Evolutionary conservation across 345 rosid genomes (phyloP).

Genomic region (Citrus sinensis): DNA sequence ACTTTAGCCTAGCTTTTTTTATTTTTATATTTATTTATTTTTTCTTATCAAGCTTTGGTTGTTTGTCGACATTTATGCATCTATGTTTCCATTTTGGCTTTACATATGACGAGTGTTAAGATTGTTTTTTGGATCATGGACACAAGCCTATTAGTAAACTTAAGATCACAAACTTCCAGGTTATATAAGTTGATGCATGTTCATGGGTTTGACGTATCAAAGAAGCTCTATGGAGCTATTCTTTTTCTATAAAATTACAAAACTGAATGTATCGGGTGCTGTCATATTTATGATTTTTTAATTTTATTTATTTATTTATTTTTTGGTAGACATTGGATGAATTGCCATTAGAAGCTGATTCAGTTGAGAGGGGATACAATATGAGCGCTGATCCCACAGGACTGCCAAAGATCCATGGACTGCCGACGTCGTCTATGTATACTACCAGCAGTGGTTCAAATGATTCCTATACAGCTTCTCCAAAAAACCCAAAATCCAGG

Average conservation of each 20-base stretch:
- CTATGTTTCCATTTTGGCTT: background rate
- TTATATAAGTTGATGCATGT: background rate
- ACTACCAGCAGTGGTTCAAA: slow-evolving; percentile 42
- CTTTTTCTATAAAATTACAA: background rate
- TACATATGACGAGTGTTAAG: background rate
- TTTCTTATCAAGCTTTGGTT: too few species aligned
- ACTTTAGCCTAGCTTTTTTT: background rate
- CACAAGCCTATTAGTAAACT: background rate
- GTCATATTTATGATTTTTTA: background rate
- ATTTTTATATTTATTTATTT: too few species aligned
- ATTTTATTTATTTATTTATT: background rate
- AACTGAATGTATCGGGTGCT: background rate
- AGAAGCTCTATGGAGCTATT: background rate
- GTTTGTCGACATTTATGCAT: too few species aligned
- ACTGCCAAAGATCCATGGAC: slow-evolving; percentile 72
- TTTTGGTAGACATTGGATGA: slow-evolving; percentile 77
- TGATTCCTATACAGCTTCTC: slow-evolving; percentile 56
- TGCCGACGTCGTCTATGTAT: slow-evolving; percentile 61
- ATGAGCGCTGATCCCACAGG: slow-evolving; percentile 66
- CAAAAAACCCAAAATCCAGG: slow-evolving; percentile 51
- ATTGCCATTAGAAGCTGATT: slow-evolving; percentile 85
- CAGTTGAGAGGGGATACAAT: slow-evolving; percentile 81
- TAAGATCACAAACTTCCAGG: background rate
- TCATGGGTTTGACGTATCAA: background rate
- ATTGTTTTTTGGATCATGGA: background rate